These are phyloP conservation scores for Imleria badia DNA, from an alignment of 768 basidiomycete species.

Conservation along the genomic window DNA sequence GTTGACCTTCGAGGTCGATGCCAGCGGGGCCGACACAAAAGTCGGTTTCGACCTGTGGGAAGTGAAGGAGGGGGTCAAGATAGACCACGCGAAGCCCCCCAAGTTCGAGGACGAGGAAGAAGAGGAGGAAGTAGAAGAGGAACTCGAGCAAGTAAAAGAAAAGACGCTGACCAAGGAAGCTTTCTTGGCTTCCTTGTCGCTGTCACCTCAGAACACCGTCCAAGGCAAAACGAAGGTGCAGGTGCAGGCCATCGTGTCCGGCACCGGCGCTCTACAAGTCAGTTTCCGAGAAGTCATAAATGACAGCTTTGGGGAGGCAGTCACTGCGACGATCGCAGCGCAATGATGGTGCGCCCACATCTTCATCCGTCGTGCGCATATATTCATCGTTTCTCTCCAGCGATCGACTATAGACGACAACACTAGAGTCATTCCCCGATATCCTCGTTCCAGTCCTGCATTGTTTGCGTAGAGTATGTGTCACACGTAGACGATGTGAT, in stretches of 20 bases:
- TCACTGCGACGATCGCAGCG: slow-evolving; percentile 27
- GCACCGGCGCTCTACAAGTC: slow-evolving; percentile 37
- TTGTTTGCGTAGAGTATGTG: slow-evolving; percentile 11
- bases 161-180: slow-evolving; percentile 56
- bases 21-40: slow-evolving; percentile 36
- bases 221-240: slow-evolving; percentile 54
- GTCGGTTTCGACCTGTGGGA: slow-evolving; percentile 80
- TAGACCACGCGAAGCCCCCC: slow-evolving; percentile 55
- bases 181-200: slow-evolving; percentile 39
- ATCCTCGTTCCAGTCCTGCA: slow-evolving; percentile 60
- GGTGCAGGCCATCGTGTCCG: slow-evolving; percentile 37
- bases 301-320: slow-evolving; percentile 33
- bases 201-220: slow-evolving; percentile 39
- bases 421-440: slow-evolving; percentile 44
- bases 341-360: slow-evolving; percentile 14
- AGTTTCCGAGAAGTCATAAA: slow-evolving; percentile 39
- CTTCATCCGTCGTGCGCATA: neutral
- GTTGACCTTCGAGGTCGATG: slow-evolving; percentile 55
- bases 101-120: slow-evolving; percentile 46
- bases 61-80: slow-evolving; percentile 61
- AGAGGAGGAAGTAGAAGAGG: slow-evolving; percentile 52
- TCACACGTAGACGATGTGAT: slow-evolving; percentile 6
- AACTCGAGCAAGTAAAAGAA: slow-evolving; percentile 65
- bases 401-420: slow-evolving; percentile 5
- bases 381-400: neutral